Evolutionary conservation across 2,329 filamentous ascomycete genomes (phyloP).

Genomic region (Aspergillus terreus): DNA sequence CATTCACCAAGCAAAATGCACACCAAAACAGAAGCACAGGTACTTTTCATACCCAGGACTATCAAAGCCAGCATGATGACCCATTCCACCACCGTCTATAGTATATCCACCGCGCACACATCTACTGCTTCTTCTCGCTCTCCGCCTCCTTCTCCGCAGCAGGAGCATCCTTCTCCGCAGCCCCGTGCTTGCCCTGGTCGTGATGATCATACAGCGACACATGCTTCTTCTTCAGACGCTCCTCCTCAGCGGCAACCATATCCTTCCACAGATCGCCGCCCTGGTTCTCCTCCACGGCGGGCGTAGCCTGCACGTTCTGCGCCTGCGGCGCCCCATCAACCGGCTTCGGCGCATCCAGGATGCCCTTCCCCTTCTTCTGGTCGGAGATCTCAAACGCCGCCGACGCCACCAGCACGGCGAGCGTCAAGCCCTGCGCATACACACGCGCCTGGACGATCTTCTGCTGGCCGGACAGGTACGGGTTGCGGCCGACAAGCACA

Average conservation of each 20-base stretch:
- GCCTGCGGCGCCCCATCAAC: slow-evolving; percentile 48
- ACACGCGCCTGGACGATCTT: slow-evolving; percentile 94
- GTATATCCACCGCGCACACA: background rate
- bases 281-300: slow-evolving; percentile 80
- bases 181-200: slow-evolving; percentile 4
- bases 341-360: slow-evolving; percentile 50
- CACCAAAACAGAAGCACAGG: background rate
- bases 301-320: slow-evolving; percentile 69
- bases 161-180: background rate
- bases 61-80: background rate
- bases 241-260: slow-evolving; percentile 48
- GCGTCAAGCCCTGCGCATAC: slow-evolving; percentile 84
- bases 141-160: background rate
- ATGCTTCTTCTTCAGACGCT: slow-evolving; percentile 42
- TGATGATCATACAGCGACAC: slow-evolving; percentile 32
- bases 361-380: slow-evolving; percentile 63
- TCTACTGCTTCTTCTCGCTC: slow-evolving; percentile 2
- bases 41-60: slow-evolving; percentile 2
- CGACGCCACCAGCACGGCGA: slow-evolving; percentile 76
- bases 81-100: background rate
- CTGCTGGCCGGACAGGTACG: slow-evolving; percentile 69
- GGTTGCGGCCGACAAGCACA: slow-evolving; percentile 71
- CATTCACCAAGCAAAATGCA: slow-evolving; percentile 1
- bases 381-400: slow-evolving; percentile 81
- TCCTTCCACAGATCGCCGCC: slow-evolving; percentile 87